Evolutionary conservation across 305 asterid genomes (phyloP), one percentile per base, ranked within the genome.

Genomic region (Lippia alba): DNA sequence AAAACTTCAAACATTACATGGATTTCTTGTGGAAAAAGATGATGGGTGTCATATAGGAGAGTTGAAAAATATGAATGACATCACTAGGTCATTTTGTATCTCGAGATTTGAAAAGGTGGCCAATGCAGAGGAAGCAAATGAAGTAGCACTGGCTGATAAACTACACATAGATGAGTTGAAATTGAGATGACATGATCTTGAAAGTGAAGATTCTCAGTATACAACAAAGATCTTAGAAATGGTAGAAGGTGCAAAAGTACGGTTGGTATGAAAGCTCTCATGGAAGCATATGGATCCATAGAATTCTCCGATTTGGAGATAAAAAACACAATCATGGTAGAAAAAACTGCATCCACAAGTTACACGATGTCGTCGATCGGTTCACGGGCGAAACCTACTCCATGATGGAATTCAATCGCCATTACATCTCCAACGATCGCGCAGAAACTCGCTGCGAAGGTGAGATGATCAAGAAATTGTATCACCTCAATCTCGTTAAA

Each of bases 31-130:
- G 58, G 89, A 85, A 16, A 73, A 65, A 59, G 64, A 78, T 30
- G 84, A 76, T 61, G 79, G 81, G 6, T 71, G 76, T 56, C 45
- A 73, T 63, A 84, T 84, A 48, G 53, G 58, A 30, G 82, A 84
- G 68, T 64, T 81, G 49, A 74, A 59, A 70, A 73, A 75, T n/a
- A 49, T 84, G 83, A 78, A 79, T 55, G 83, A 80, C 12, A 70
- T 84, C 30, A 71, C 83, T 0, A 87, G 89, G 10, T 67, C 87
- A 30, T 78, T 84, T 24, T 76, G 81, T 66, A 78, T 84, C 61
- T 71, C 74, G 14, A 36, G 56, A 67, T 84, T 84, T 50, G 81
- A 80, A 54, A 84, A 84, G 54, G 81, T 84, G 18, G 17, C 62
- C 8, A 76, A 41, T 57, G 46, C 56, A 7, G 68, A 73, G 51